These are phyloP conservation scores for Leptographium wingfieldii DNA, from an alignment of 2,329 filamentous ascomycete genomes.

Conservation along the genomic window DNA sequence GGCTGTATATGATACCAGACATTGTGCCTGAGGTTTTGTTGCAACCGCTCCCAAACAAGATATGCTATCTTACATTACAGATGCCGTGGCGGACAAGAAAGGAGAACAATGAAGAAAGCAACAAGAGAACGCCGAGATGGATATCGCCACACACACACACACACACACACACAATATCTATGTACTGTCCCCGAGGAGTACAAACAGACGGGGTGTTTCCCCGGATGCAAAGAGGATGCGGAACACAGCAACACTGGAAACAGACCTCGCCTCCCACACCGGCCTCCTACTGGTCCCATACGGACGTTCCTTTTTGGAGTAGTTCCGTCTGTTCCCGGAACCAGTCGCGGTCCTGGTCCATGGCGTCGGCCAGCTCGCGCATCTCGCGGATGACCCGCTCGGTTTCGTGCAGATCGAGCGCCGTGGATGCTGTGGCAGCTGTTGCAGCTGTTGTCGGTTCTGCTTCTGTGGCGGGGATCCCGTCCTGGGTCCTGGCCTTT, in stretches of 20 bases:
- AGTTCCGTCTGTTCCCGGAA: constrained; percentile 31
- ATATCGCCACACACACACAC: not conserved
- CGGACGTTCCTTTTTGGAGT: constrained; percentile 15
- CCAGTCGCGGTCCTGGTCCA: constrained; percentile 35
- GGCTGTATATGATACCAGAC: not conserved
- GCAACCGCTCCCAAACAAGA: not conserved
- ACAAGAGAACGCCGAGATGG: not conserved
- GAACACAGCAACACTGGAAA: not conserved
- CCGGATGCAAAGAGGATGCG: no score
- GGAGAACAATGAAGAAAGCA: not conserved
- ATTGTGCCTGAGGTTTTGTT: not conserved
- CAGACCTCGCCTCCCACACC: not conserved
- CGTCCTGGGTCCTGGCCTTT: constrained; percentile 3
- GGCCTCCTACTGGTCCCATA: not conserved
- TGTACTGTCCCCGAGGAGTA: not conserved
- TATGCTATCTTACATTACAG: not conserved
- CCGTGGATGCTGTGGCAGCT: not conserved
- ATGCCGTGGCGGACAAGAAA: not conserved
- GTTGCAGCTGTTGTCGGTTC: not conserved
- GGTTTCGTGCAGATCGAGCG: constrained; percentile 6
- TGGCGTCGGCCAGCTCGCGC: constrained; percentile 27
- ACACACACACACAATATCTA: not conserved
- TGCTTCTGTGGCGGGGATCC: not conserved
- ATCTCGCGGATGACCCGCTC: constrained; percentile 29
- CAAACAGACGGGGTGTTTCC: not conserved